Evolutionary conservation across 352 stramenopile genomes (phyloP).

Genomic region (Globisporangium solare): DNA sequence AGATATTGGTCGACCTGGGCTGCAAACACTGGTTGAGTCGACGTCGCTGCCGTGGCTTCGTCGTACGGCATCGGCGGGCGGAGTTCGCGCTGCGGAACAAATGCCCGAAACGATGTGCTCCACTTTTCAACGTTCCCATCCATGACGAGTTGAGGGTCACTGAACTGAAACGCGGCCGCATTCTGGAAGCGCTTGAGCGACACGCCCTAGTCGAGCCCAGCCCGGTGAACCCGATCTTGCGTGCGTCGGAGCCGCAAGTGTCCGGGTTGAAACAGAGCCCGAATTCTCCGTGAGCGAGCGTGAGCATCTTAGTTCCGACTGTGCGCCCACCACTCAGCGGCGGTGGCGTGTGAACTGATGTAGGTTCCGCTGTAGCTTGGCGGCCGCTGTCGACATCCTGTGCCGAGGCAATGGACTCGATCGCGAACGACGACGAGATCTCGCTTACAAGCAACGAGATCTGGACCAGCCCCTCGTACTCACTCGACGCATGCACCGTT

Average conservation of each 20-base stretch:
- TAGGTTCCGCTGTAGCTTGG: too few relatives aligned
- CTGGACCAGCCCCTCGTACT: slow-evolving; percentile 16
- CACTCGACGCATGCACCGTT: slow-evolving; percentile 9
- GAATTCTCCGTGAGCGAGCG: slow-evolving; percentile 15
- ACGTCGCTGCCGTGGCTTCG: background rate
- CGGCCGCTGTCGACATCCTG: background rate
- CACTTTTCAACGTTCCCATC: slow-evolving; percentile 9
- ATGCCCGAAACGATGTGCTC: slow-evolving; percentile 12
- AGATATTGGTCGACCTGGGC: slow-evolving; percentile 21
- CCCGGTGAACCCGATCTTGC: slow-evolving; percentile 19
- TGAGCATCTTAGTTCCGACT: slow-evolving; percentile 13
- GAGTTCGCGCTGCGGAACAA: slow-evolving; percentile 14
- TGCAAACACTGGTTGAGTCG: slow-evolving; percentile 6
- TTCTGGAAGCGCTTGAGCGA: slow-evolving; percentile 9
- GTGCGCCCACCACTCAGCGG: background rate
- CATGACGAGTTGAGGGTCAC: slow-evolving; percentile 2
- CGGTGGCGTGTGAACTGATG: too few relatives aligned
- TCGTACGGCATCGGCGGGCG: slow-evolving; percentile 17
- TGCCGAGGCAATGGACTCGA: slow-evolving; percentile 9
- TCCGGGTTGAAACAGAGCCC: slow-evolving; percentile 15
- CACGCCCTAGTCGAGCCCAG: slow-evolving; percentile 2
- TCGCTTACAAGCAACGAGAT: slow-evolving; percentile 4
- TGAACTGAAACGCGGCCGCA: slow-evolving; percentile 15
- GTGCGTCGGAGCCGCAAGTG: slow-evolving; percentile 2
- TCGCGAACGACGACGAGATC: background rate